These are phyloP conservation scores for Cryphonectria naterciae DNA, from an alignment of 2,329 filamentous ascomycete species.

Conservation along the genomic window DNA sequence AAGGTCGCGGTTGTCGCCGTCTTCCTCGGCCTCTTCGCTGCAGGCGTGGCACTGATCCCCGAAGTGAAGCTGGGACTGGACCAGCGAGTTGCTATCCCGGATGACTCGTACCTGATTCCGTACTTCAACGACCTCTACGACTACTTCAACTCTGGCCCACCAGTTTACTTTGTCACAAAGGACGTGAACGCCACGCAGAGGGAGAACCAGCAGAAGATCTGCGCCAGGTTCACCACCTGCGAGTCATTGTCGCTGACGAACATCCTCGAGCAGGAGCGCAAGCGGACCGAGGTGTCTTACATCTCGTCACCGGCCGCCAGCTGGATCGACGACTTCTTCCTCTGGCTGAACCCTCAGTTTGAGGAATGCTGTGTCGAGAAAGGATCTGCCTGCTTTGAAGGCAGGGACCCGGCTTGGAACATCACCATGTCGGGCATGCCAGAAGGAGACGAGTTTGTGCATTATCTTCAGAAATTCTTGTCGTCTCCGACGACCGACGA, in stretches of 20 bases:
- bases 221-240: constrained; percentile 89
- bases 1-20: constrained; percentile 77
- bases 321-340: constrained; percentile 96
- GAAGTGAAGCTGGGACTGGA: constrained; percentile 86
- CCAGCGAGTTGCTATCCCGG: constrained; percentile 91
- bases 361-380: constrained; percentile 74
- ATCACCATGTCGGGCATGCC: constrained; percentile 90
- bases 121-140: constrained; percentile 96
- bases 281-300: constrained; percentile 84
- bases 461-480: constrained; percentile 85
- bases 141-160: constrained; percentile 89
- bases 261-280: constrained; percentile 90
- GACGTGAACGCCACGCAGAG: constrained; percentile 79
- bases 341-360: constrained; percentile 90
- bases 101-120: constrained; percentile 90
- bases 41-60: constrained; percentile 82
- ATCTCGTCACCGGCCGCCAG: constrained; percentile 87
- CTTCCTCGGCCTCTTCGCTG: constrained; percentile 87
- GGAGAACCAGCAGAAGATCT: constrained; percentile 80
- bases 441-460: constrained; percentile 85
- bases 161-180: constrained; percentile 92
- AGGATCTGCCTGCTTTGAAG: constrained; percentile 75
- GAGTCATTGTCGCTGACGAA: constrained; percentile 83
- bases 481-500: constrained; percentile 76
- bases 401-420: constrained; percentile 83